Base-by-base conservation (phyloP, 176 grass and related monocot genomes). In the Oryza glumipatula region DNA sequence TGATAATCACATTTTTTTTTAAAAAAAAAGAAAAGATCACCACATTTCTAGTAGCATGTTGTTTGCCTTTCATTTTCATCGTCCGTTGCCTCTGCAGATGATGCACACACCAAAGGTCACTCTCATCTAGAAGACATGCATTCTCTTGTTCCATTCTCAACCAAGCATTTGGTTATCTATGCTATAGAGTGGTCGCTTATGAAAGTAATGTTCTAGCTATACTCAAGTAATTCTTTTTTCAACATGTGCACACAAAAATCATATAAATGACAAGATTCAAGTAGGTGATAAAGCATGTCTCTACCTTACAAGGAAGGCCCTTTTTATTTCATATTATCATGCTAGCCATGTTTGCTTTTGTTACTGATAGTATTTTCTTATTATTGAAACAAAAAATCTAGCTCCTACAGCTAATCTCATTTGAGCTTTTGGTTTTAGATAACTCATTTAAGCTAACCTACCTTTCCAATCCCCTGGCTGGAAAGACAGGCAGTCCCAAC, bases 11-110 rank as follows among this genome's bases (percentile, higher is more conserved):
- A 38, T 38, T 38, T 38, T 38, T 38, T 38, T 38, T 38, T 7
- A 38, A 38, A 9, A 43, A 43, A 2, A 75, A 49, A 43, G 9
- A 75, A 41, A 70, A 17, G 76, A 46, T 85, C 64, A 6, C 13
- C 13, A 1, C 3, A 63, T 61, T 11, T 76, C 65, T n/a, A 23
- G 14, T 17, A 28, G 26, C 17, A 39, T 86, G 66, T 22, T 12
- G 88, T 64, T 89, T 54, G 66, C 24, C 83, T 81, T 77, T 86
- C 83, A 33, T 86, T 86, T 77, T 89, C 83, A 67, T 35, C 35
- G 17, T 82, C 24, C 30, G 73, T 82, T 77, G 79, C 73, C 45
- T 76, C 35, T 77, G 14, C 0, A 12, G n/a, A 67, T 14, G 78
- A 80, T 44, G 76, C 44, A 16, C 49, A 51, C 76, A 16, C 14